phyloP scores from a whole-genome alignment of 768 basidiomycete species.

The Pholiota conissans region DNA sequence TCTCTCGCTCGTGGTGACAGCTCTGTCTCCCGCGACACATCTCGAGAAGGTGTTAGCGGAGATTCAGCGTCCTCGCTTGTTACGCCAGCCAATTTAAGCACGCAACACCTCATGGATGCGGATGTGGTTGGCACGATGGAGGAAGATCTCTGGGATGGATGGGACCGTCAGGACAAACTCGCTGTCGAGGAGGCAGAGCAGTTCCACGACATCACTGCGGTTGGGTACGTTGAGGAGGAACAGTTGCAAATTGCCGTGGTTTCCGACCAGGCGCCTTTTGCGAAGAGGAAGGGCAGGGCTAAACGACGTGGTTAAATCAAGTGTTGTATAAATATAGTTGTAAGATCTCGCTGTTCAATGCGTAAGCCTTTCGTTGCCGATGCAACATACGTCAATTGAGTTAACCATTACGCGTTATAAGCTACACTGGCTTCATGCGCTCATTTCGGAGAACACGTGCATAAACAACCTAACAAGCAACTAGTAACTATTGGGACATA shows the following conservation, averaged over 20 bases:
- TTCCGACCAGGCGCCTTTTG: not conserved
- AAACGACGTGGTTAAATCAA: not conserved
- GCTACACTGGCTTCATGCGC: no score
- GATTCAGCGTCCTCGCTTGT: conserved; percentile 29
- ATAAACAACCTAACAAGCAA: no score
- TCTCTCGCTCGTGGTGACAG: conserved; percentile 7
- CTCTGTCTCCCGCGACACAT: conserved; percentile 22
- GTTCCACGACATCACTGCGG: conserved; percentile 42
- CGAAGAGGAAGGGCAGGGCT: not conserved
- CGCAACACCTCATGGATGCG: conserved; percentile 33
- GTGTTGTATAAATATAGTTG: not conserved
- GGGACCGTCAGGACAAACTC: conserved; percentile 43
- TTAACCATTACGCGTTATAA: no score
- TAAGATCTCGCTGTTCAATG: not conserved
- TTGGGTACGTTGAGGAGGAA: not conserved
- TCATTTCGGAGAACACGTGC: no score
- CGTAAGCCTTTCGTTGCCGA: no score
- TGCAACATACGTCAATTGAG: no score
- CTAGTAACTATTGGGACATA: no score
- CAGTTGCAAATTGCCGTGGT: not conserved
- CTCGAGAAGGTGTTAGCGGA: conserved; percentile 28
- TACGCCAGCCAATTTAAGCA: conserved; percentile 38
- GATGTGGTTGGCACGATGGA: conserved; percentile 27
- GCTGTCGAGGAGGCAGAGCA: conserved; percentile 54
- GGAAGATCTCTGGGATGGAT: conserved; percentile 38